These are phyloP conservation scores for Powellomyces hirtus DNA, from an alignment of 192 early-diverging fungal species.

Conservation along the genomic window DNA sequence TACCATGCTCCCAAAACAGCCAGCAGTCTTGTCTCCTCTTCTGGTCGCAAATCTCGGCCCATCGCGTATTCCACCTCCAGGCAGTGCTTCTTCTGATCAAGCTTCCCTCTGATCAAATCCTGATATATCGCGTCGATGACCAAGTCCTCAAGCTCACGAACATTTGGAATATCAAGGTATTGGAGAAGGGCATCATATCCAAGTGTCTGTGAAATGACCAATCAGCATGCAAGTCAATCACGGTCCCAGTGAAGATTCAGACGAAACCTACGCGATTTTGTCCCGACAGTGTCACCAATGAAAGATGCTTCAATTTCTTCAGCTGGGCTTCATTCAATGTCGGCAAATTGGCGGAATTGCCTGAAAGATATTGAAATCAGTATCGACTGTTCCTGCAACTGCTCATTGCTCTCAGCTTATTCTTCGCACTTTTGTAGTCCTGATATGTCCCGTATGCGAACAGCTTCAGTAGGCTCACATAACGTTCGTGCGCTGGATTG, in stretches of 20 bases:
- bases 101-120: slow-evolving; percentile 71
- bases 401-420: too few relatives aligned
- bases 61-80: slow-evolving; percentile 79
- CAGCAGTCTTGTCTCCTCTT: slow-evolving; percentile 58
- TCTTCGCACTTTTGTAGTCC: slow-evolving; percentile 67
- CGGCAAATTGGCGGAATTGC: slow-evolving; percentile 24
- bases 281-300: slow-evolving; percentile 73
- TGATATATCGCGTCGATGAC: slow-evolving; percentile 87
- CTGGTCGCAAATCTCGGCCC: slow-evolving; percentile 74
- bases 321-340: slow-evolving; percentile 27
- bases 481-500: slow-evolving; percentile 15
- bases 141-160: slow-evolving; percentile 82
- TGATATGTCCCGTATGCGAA: slow-evolving; percentile 82
- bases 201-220: slow-evolving; percentile 66
- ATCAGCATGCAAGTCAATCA: too few relatives aligned
- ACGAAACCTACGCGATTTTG: slow-evolving; percentile 50
- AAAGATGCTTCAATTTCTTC: slow-evolving; percentile 65
- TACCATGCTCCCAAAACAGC: slow-evolving; percentile 61
- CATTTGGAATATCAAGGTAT: slow-evolving; percentile 71
- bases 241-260: too few relatives aligned
- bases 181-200: slow-evolving; percentile 61
- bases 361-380: too few relatives aligned
- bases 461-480: slow-evolving; percentile 61
- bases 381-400: too few relatives aligned
- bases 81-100: slow-evolving; percentile 75